These are phyloP conservation scores for Prunus kanzakura DNA, from an alignment of 306 rosid genomes.

Conservation along the genomic window DNA sequence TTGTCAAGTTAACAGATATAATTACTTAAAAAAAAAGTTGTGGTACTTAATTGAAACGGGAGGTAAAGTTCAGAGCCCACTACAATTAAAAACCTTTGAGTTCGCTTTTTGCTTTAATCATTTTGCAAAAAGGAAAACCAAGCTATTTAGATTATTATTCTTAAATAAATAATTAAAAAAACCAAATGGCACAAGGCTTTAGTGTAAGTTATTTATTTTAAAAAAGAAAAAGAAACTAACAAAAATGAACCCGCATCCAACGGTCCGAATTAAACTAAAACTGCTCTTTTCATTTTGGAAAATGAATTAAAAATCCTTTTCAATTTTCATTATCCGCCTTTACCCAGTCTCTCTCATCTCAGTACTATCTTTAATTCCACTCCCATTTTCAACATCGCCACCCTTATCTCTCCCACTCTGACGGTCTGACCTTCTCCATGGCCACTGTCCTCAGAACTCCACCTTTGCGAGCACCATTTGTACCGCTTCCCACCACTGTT, in stretches of 20 bases:
- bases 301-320: neutral
- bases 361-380: neutral
- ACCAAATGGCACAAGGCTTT: too few species aligned
- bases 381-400: conserved; percentile 2
- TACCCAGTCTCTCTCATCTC: neutral
- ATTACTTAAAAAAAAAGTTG: too few species aligned
- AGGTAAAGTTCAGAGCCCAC: too few species aligned
- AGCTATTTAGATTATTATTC: too few species aligned
- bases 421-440: neutral
- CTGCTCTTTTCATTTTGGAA: neutral
- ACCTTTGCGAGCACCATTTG: conserved; percentile 28
- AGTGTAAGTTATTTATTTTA: too few species aligned
- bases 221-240: too few species aligned
- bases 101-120: too few species aligned
- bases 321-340: neutral
- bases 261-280: neutral
- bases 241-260: neutral
- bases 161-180: too few species aligned
- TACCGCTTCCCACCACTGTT: conserved; percentile 16
- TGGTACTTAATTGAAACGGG: too few species aligned
- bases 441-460: conserved; percentile 37
- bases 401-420: conserved; percentile 7
- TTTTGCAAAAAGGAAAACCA: too few species aligned
- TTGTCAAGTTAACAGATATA: too few species aligned
- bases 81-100: too few species aligned